A percentile compares a stretch with the other conserved stretches of the same genome.
Evolutionary conservation across 345 rosid species (phyloP).

Genomic region (Cardiospermum halicacabum): DNA sequence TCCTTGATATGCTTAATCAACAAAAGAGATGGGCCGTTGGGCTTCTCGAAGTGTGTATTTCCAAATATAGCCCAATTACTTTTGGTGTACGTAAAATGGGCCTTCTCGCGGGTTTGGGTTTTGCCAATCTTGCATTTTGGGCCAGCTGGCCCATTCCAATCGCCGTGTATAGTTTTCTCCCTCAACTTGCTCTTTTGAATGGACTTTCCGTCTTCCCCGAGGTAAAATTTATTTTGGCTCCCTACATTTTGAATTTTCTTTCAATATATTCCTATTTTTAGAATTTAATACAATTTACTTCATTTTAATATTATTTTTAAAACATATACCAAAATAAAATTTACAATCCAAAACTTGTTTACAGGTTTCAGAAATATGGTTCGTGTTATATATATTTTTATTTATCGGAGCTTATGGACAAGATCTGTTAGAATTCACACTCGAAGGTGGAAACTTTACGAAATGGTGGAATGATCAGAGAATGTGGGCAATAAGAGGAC

Average conservation of each 20-base stretch:
- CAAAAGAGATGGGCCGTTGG: slow-evolving; percentile 49
- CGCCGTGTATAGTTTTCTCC: slow-evolving; percentile 46
- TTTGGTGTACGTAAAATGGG: slow-evolving; percentile 44
- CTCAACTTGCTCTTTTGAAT: slow-evolving; percentile 54
- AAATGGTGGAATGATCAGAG: slow-evolving; percentile 80
- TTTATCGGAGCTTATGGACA: slow-evolving; percentile 58
- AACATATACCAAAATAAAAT: no score
- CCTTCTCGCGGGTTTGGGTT: slow-evolving; percentile 26
- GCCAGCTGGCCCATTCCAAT: slow-evolving; percentile 47
- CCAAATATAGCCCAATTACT: slow-evolving; percentile 37
- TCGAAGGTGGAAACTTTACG: slow-evolving; percentile 36
- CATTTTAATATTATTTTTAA: no score
- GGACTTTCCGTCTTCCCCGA: slow-evolving; percentile 47
- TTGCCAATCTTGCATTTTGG: slow-evolving; percentile 46
- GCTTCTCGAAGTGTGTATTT: slow-evolving; percentile 40
- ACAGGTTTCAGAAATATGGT: slow-evolving; percentile 59
- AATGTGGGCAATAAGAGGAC: slow-evolving; percentile 49
- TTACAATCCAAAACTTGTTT: not conserved
- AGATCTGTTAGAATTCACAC: slow-evolving; percentile 35
- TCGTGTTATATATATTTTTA: slow-evolving; percentile 56
- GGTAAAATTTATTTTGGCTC: slow-evolving; percentile 16
- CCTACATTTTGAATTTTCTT: no score
- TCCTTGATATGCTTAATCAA: slow-evolving; percentile 47
- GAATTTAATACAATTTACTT: no score
- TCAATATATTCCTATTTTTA: not conserved